These are phyloP conservation scores for Mycena rosella DNA, from an alignment of 768 basidiomycete genomes.

Conservation along the genomic window DNA sequence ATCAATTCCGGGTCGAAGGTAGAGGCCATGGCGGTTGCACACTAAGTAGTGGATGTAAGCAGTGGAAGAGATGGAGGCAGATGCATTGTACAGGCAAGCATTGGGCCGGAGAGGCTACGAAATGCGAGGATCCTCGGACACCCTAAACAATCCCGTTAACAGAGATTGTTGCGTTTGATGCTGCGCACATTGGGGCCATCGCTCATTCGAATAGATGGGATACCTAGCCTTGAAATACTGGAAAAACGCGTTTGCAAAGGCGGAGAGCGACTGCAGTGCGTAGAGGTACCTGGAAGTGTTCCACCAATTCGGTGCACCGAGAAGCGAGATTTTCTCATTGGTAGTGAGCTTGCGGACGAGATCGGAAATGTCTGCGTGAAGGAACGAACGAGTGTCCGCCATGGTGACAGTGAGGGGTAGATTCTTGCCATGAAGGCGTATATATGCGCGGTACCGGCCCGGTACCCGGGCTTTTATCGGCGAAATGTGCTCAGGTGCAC, in stretches of 20 bases:
- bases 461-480: background rate
- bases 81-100: slow-evolving; percentile 68
- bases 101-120: slow-evolving; percentile 73
- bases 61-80: background rate
- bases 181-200: slow-evolving; percentile 69
- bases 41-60: slow-evolving; percentile 49
- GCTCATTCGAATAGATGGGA: slow-evolving; percentile 78
- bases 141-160: slow-evolving; percentile 55
- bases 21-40: slow-evolving; percentile 77
- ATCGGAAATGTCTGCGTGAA: slow-evolving; percentile 64
- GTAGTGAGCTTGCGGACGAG: slow-evolving; percentile 66
- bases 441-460: background rate
- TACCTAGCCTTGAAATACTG: slow-evolving; percentile 64
- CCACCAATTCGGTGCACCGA: slow-evolving; percentile 80
- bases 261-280: background rate
- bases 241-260: background rate
- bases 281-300: slow-evolving; percentile 54
- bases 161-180: slow-evolving; percentile 17
- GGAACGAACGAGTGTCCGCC: slow-evolving; percentile 58
- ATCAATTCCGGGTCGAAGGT: slow-evolving; percentile 77
- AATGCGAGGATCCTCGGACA: slow-evolving; percentile 75
- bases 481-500: no score
- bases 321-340: slow-evolving; percentile 74
- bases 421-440: no score
- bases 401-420: slow-evolving; percentile 14